Percentiles rank a stretch among this genome's conserved stretches.
These are phyloP conservation scores for Ammopiptanthus mongolicus DNA, from an alignment of 306 rosid species.

Conservation along the genomic window DNA sequence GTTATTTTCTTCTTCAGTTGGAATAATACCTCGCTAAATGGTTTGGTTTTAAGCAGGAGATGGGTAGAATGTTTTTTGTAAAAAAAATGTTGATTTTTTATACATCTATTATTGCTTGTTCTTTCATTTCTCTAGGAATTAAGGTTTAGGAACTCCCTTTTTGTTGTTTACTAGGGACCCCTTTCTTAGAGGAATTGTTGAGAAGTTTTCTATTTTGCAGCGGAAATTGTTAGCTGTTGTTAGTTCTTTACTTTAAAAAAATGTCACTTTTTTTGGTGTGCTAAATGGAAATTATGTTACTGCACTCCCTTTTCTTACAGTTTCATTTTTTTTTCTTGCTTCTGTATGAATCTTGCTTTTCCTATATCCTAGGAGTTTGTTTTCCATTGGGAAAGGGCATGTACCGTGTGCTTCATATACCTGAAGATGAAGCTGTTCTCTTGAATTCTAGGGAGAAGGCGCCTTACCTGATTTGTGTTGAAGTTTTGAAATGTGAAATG, in stretches of 20 bases:
- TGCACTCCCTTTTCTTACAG: neutral
- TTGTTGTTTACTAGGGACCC: neutral
- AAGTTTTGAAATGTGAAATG: conserved; percentile 81
- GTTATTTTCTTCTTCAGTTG: neutral
- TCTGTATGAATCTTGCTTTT: conserved; percentile 28
- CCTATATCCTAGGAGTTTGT: conserved; percentile 57
- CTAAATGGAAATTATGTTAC: conserved; percentile 5
- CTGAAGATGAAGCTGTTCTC: conserved; percentile 94
- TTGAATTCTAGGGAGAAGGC: conserved; percentile 97
- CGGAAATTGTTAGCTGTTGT: neutral
- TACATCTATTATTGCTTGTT: neutral
- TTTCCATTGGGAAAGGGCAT: conserved; percentile 93
- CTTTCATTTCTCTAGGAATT: conserved; percentile 9
- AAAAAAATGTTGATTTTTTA: conserved; percentile 6
- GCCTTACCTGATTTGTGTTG: conserved; percentile 83
- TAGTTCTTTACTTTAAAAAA: conserved; percentile 6
- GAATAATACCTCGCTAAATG: neutral
- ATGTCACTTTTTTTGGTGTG: conserved; percentile 3
- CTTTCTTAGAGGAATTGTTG: neutral
- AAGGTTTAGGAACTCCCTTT: neutral
- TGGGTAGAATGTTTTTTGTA: neutral
- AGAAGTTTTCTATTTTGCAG: neutral
- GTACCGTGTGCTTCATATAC: conserved; percentile 79
- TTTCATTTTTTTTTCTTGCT: conserved; percentile 13
- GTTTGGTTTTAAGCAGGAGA: neutral